Conservation (phyloP, 1,284 basidiomycete genomes). For the Thecaphora thlaspeos region DNA sequence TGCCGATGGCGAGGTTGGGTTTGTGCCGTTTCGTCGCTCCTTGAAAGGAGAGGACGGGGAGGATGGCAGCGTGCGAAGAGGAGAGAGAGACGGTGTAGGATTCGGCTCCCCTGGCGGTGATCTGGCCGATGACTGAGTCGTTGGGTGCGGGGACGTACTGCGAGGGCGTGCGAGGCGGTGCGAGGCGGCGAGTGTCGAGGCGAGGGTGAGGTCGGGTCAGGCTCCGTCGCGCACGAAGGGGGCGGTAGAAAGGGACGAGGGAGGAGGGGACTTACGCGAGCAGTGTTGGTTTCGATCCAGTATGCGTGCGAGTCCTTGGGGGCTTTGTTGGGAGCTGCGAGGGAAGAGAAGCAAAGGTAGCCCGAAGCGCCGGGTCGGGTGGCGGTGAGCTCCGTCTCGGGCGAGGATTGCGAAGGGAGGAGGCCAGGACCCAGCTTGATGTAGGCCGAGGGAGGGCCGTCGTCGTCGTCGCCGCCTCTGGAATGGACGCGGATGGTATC, state of each 20-base stretch:
- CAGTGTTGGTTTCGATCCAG: constrained; percentile 44
- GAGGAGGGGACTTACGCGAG: constrained; percentile 10
- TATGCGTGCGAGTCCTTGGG: constrained; percentile 7
- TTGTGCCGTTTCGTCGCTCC: constrained; percentile 55
- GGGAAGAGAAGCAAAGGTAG: constrained; percentile 7
- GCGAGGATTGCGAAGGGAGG: constrained; percentile 17
- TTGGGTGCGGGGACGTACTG: constrained; percentile 43
- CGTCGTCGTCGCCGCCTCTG: no score
- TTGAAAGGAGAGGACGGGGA: constrained; percentile 53
- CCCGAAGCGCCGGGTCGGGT: constrained; percentile 35
- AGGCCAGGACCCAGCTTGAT: constrained; percentile 46
- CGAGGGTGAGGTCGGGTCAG: no score
- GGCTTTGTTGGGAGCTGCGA: background rate
- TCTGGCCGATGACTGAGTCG: constrained; percentile 50
- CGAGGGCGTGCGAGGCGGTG: background rate
- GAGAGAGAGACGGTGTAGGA: constrained; percentile 49
- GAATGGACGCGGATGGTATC: constrained; percentile 18
- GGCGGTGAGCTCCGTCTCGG: constrained; percentile 19
- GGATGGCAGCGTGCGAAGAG: constrained; percentile 35
- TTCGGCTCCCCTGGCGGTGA: constrained; percentile 47
- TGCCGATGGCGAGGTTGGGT: constrained; percentile 51
- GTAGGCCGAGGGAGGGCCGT: no score
- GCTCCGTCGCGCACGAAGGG: no score
- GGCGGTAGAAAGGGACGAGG: background rate
- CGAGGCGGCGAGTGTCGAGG: background rate